Base-by-base conservation (phyloP, 768 basidiomycete species). In the Kwoniella dejecticola region DNA sequence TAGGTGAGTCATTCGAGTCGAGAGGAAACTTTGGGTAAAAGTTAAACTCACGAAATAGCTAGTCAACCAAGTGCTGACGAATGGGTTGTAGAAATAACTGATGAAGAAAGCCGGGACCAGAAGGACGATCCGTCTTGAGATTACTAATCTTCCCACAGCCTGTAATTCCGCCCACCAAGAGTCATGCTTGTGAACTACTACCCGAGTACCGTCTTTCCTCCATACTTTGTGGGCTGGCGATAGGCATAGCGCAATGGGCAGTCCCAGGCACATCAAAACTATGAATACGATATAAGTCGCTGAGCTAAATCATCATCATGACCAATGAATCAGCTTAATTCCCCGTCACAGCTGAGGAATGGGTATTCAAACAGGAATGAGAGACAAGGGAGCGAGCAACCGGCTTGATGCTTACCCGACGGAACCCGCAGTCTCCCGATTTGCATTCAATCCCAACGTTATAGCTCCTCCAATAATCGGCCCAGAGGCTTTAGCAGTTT, bases 391-490 rank as follows among this genome's bases (percentile, higher is more conserved):
- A n/a, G n/a, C n/a, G n/a, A n/a, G n/a, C n/a, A 33, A 17, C 31
- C 12, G 46, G 41, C n/a, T 31, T 46, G 10, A 1, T 29, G 57
- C 67, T 65, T 30, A 65, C 67, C 67, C 64, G 23, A 69, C 68
- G 27, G 68, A 69, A 12, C 68, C 68, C 17, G 68, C 65, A 23
- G 62, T 59, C 15, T 44, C 17, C 33, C 64, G 33, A 36, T 69
- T 66, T 0, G 69, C 68, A 60, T 78, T 78, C 17, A 77, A 42
- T 0, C 62, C 72, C 17, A 75, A 57, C 46, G 67, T 71, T 64
- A 78, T 75, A n/a, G 62, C 47, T 7, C 76, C 75, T n/a, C 72
- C 74, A 21, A 78, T 62, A 13, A 76, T 64, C 30, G 68, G 69
- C 17, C 75, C 77, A 19, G 64, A 60, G 7, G 70, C 59, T 45